Evolutionary conservation across 495 filamentous ascomycete genomes (phyloP).

Genomic region (Talaromyces borbonicus): DNA sequence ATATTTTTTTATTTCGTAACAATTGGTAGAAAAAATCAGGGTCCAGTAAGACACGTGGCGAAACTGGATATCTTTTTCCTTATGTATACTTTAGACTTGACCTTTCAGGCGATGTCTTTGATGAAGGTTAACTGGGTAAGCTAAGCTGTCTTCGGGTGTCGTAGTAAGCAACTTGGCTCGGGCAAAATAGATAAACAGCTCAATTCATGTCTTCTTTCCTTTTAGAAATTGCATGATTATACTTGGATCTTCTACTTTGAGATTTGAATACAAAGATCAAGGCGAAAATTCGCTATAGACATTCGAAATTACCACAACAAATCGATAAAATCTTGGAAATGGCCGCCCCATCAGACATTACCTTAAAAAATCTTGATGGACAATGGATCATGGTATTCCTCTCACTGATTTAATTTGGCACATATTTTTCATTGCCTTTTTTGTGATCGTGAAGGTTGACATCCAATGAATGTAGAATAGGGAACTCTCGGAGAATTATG

Average conservation of each 20-base stretch:
- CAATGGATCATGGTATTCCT: background rate
- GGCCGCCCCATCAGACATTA: background rate
- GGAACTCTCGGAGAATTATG: background rate
- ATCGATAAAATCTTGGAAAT: background rate
- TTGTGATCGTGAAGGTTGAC: background rate
- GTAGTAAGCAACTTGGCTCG: too few species aligned
- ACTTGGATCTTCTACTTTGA: background rate
- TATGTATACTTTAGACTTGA: background rate
- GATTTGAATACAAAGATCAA: background rate
- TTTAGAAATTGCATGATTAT: too few species aligned
- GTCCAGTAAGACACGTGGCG: background rate
- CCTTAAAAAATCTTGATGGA: background rate
- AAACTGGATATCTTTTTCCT: too few species aligned
- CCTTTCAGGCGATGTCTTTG: background rate
- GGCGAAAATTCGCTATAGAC: too few species aligned
- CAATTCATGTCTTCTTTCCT: background rate
- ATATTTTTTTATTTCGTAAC: background rate
- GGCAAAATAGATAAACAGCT: too few species aligned
- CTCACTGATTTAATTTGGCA: background rate
- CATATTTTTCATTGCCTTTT: background rate
- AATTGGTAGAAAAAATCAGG: background rate
- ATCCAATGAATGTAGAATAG: background rate
- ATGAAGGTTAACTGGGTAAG: background rate
- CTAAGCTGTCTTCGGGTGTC: background rate
- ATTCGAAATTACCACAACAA: background rate